A percentile compares a stretch with the other conserved stretches of the same genome.
phyloP scores from a whole-genome alignment of 1,139 yeast genomes.

The Lodderomyces oxycetoniae region DNA sequence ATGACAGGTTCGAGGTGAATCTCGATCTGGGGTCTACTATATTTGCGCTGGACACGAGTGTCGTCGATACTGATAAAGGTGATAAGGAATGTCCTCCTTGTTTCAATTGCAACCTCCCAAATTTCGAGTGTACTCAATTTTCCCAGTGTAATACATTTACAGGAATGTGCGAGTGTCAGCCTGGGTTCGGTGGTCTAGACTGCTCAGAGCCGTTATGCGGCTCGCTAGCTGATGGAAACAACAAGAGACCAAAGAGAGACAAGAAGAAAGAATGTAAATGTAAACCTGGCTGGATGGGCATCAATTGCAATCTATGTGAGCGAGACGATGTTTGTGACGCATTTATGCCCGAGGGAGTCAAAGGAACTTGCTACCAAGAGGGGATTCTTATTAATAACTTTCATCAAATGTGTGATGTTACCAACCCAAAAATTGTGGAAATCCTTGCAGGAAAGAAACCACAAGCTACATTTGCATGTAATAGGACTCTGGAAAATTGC shows the following conservation, averaged over 20 bases:
- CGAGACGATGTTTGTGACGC: slow-evolving; percentile 72
- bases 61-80: slow-evolving; percentile 11
- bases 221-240: slow-evolving; percentile 58
- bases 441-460: slow-evolving; percentile 79
- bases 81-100: slow-evolving; percentile 71
- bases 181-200: slow-evolving; percentile 91
- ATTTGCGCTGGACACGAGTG: not conserved
- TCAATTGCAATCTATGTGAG: slow-evolving; percentile 84
- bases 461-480: slow-evolving; percentile 89
- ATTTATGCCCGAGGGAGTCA: slow-evolving; percentile 81
- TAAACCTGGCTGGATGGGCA: slow-evolving; percentile 85
- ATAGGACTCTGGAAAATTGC: slow-evolving; percentile 60
- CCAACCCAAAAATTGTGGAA: slow-evolving; percentile 77
- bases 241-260: slow-evolving; percentile 57
- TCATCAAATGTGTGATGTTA: slow-evolving; percentile 92
- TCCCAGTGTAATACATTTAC: slow-evolving; percentile 80
- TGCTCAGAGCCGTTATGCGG: slow-evolving; percentile 92
- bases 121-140: slow-evolving; percentile 85
- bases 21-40: not conserved
- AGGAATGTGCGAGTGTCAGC: slow-evolving; percentile 88
- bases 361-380: slow-evolving; percentile 86
- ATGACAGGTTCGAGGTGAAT: slow-evolving; percentile 1
- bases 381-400: slow-evolving; percentile 79
- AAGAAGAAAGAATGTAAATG: slow-evolving; percentile 59
- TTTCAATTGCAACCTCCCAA: slow-evolving; percentile 90